phyloP scores from a whole-genome alignment of 2,329 filamentous ascomycete species.

The Pseudonectria buxi region DNA sequence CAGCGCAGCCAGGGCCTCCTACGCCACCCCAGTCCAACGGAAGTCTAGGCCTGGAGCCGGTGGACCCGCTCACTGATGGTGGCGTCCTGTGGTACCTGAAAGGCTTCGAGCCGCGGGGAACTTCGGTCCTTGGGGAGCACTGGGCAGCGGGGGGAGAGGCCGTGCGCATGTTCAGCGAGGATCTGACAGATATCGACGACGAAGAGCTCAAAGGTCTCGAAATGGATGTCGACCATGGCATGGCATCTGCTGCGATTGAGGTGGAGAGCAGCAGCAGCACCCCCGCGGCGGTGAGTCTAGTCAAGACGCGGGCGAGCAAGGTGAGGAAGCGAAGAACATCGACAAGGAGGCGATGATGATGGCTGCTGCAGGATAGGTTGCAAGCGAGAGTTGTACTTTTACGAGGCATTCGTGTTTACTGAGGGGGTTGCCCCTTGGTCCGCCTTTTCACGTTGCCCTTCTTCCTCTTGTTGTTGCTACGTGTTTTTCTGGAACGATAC shows the following conservation, averaged over 20 bases:
- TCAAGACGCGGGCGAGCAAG: slow-evolving; percentile 12
- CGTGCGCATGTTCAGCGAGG: slow-evolving; percentile 65
- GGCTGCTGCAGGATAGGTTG: slow-evolving; percentile 1
- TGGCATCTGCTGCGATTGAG: slow-evolving; percentile 22
- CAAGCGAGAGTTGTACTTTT: slow-evolving; percentile 8
- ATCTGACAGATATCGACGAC: slow-evolving; percentile 86
- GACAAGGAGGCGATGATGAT: slow-evolving; percentile 25
- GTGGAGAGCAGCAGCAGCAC: slow-evolving; percentile 12
- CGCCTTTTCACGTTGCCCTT: slow-evolving; percentile 4
- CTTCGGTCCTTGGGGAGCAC: slow-evolving; percentile 68
- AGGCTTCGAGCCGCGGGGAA: slow-evolving; percentile 71
- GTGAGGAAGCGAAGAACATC: slow-evolving; percentile 29
- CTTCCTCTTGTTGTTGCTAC: slow-evolving; percentile 1
- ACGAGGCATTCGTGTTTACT: neutral
- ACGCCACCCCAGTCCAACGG: slow-evolving; percentile 63
- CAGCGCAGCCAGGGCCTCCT: slow-evolving; percentile 42
- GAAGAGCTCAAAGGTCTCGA: slow-evolving; percentile 72
- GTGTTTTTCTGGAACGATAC: slow-evolving; percentile 13
- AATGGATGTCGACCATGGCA: slow-evolving; percentile 43
- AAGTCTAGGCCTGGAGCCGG: slow-evolving; percentile 42
- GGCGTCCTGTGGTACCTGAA: slow-evolving; percentile 86
- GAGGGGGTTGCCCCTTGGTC: no score
- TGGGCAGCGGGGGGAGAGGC: slow-evolving; percentile 60
- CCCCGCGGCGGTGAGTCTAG: slow-evolving; percentile 13
- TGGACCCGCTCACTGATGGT: slow-evolving; percentile 58